Evolutionary conservation across 2,329 filamentous ascomycete genomes (phyloP), one percentile per base, ranked within the genome.

Genomic region (Decorospora gaudefroyi): DNA sequence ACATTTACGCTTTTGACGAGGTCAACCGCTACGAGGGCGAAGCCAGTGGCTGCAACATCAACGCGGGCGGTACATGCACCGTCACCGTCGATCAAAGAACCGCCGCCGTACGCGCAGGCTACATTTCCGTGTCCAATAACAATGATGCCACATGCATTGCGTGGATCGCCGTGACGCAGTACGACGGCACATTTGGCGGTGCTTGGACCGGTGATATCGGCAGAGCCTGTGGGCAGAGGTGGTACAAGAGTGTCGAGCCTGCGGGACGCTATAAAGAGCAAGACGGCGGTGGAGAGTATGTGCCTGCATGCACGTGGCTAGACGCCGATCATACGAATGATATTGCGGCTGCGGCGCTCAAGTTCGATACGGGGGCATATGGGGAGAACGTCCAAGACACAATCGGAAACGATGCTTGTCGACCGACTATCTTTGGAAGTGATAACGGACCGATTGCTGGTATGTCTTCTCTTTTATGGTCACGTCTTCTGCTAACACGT

Each of bases 151-250:
- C 17, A 19, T 51, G 45, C 31, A 49, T 51, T 25, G 12, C 44
- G 6, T 51, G 45, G 49, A 49, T 51, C 25, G 37, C 34, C 15
- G 27, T 51, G 5, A 28, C 28, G 18, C 12, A 46, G 25, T 30
- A 26, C 17, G 45, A 51, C 23, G 45, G 28, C 16, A 32, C 39
- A 4, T 10, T 11, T 13, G 40, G 32, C 29, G 46, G 34, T 16
- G 46, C 49, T 17, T 52, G 46, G 49, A 52, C 45, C 16, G 46
- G 49, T 18, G 46, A 52, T 27, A 39, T 52, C 16, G 41, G 49
- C 10, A 38, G 29, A 18, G 8, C 21, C 21, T 52, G 46, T 25
- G 46, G 49, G 26, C 41, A 50, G 13, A 23, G 29, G 15, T 52
- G 46, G 49, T 28, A 49, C 28, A 33, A 46, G 13, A 22, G 35